phyloP scores from a whole-genome alignment of 2,329 filamentous ascomycete genomes.

The Apiospora hydei region DNA sequence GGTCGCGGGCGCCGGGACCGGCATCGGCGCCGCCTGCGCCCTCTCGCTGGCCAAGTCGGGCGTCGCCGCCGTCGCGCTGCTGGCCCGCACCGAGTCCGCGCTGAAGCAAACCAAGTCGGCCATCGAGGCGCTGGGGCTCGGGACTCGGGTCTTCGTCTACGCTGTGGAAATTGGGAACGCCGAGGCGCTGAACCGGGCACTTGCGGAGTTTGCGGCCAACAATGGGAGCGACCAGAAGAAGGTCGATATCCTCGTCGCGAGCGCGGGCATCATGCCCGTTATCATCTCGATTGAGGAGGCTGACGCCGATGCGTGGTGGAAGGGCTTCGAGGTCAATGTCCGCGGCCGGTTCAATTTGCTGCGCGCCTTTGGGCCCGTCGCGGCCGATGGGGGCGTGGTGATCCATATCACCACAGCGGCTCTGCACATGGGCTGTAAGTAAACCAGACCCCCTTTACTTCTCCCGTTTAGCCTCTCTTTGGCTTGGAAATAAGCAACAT shows the following conservation, averaged over 20 bases:
- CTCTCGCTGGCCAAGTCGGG: slow-evolving; percentile 48
- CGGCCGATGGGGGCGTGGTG: slow-evolving; percentile 31
- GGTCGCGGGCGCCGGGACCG: slow-evolving; percentile 62
- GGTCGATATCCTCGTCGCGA: slow-evolving; percentile 40
- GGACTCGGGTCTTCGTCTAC: slow-evolving; percentile 31
- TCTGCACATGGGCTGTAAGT: slow-evolving; percentile 24
- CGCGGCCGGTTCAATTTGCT: slow-evolving; percentile 34
- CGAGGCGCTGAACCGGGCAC: background rate
- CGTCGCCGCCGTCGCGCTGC: slow-evolving; percentile 58
- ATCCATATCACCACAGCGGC: slow-evolving; percentile 36
- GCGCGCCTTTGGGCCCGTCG: slow-evolving; percentile 32
- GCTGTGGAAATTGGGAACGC: slow-evolving; percentile 32
- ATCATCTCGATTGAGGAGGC: slow-evolving; percentile 30
- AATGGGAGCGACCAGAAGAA: too few species aligned
- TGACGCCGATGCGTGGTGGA: slow-evolving; percentile 36
- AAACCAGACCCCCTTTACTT: background rate
- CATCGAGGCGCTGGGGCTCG: slow-evolving; percentile 31
- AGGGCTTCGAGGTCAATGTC: slow-evolving; percentile 37
- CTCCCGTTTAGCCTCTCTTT: too few species aligned
- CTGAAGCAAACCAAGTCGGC: slow-evolving; percentile 37
- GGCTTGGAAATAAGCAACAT: too few species aligned
- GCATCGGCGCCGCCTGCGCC: slow-evolving; percentile 55
- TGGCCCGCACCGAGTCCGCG: slow-evolving; percentile 38
- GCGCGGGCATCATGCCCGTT: slow-evolving; percentile 37
- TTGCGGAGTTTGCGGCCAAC: background rate